Evolutionary conservation across 495 filamentous ascomycete genomes (phyloP).

Genomic region (Penicillium dipodomyicola): DNA sequence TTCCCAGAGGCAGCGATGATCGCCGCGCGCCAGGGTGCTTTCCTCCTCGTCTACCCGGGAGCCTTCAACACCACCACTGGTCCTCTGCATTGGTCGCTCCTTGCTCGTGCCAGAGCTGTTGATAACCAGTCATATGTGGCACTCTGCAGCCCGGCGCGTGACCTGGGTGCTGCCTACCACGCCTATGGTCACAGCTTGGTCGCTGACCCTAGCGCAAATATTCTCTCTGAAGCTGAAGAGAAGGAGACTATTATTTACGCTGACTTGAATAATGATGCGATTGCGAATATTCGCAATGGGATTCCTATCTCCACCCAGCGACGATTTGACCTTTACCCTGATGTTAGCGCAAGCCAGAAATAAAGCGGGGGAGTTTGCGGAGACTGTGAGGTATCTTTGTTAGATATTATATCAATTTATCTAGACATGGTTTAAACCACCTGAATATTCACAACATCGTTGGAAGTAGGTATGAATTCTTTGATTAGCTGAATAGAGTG

Average conservation of each 20-base stretch:
- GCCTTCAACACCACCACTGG: constrained; percentile 96
- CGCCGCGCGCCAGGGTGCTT: constrained; percentile 77
- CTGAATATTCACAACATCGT: not conserved
- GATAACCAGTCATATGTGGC: constrained; percentile 97
- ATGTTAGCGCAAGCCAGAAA: constrained; percentile 58
- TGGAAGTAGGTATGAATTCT: not conserved
- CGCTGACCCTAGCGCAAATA: constrained; percentile 81
- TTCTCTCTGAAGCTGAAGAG: constrained; percentile 73
- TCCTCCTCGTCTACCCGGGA: constrained; percentile 85
- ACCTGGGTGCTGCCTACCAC: constrained; percentile 73
- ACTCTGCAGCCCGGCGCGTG: constrained; percentile 85
- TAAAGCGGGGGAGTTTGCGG: constrained; percentile 7
- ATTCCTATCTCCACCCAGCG: constrained; percentile 86
- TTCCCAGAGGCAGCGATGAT: constrained; percentile 94
- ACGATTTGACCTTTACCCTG: constrained; percentile 93
- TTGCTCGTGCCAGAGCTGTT: constrained; percentile 77
- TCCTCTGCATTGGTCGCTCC: constrained; percentile 83
- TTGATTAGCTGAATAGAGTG: not conserved
- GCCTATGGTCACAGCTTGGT: constrained; percentile 91
- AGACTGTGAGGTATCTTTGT: not conserved
- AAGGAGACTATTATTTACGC: constrained; percentile 72
- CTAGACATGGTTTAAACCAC: constrained; percentile 3
- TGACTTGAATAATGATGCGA: constrained; percentile 66
- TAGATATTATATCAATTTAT: not conserved
- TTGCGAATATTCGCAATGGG: constrained; percentile 73